Conservation (phyloP, 2,329 filamentous ascomycete species). For the Calonectria pteridis region DNA sequence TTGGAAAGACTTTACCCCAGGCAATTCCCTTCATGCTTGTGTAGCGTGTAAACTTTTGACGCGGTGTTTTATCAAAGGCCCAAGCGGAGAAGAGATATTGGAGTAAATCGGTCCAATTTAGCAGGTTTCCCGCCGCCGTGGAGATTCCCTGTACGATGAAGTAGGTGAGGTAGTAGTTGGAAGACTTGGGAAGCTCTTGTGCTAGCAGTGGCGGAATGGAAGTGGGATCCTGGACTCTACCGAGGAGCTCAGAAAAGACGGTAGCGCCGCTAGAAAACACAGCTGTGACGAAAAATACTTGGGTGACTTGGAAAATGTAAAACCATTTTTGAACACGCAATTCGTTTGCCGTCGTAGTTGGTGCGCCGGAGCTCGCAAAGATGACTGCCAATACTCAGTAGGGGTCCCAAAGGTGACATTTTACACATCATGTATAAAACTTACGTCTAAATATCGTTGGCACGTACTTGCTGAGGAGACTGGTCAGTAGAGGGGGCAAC, state of each 20-base stretch:
- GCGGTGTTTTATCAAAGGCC: not conserved
- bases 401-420: not conserved
- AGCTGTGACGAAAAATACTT: not conserved
- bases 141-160: not conserved
- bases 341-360: not conserved
- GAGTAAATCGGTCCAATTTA: not conserved
- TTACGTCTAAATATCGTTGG: not conserved
- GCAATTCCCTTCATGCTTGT: not conserved
- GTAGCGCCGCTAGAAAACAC: not conserved
- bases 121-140: not conserved
- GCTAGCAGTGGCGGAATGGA: not conserved
- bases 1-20: not conserved
- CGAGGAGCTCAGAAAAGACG: not conserved
- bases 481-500: not conserved
- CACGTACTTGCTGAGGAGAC: not conserved
- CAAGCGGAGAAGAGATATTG: not conserved
- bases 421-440: not conserved
- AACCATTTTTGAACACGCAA: not conserved
- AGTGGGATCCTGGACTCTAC: not conserved
- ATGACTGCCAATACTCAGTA: not conserved
- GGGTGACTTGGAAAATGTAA: not conserved
- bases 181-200: not conserved
- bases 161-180: conserved; percentile 1
- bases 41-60: not conserved
- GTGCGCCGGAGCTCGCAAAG: not conserved